Evolutionary conservation across 345 rosid genomes (phyloP), one percentile per base, ranked within the genome.

Genomic region (Lepidium didymum): DNA sequence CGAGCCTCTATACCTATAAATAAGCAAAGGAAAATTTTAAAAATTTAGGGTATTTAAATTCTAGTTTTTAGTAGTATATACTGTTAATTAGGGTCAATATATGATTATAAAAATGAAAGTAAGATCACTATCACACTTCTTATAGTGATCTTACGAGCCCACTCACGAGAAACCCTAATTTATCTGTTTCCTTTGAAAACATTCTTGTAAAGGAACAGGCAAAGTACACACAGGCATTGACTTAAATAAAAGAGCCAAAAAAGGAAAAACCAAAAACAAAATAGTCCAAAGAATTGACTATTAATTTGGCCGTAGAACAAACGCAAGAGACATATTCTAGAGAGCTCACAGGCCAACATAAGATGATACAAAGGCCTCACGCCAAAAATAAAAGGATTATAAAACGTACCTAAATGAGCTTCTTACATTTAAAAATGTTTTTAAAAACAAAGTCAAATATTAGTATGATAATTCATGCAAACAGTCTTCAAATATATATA

Each of bases 1-100:
- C 97, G 85, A 43, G 97, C 96, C 69, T 91, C 97, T 72, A 91
- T 82, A 34, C 97, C 97, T 91, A 82, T n/a, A 70, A 50, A 62
- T 2, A 16, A 34, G 3, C 1, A 1, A 4, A 8, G 5, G 10
- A 5, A 50, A 1, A 25, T 5, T 6, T 50, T 12, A 15, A 5
- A 50, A 1, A 25, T 5, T 6, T 50, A 23, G 6, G 5, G 13
- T 0, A n/a, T 7, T 50, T 25, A 25, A 6, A 6, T n/a, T 52
- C 8, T 29, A 31, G 8, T n/a, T 29, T 4, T 29, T 3, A 52
- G 14, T 23, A 3, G 9, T 13, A 27, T 38, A 19, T 16, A 27
- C 5, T 49, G 7, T 6, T 1, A 63, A 25, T 9, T 37, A 45
- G 12, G 18, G 13, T 16, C 54, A 44, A 31, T 16, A 43, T 33